phyloP scores from a whole-genome alignment of 2,329 filamentous ascomycete species.

The Neofusicoccum kwambonambiense region DNA sequence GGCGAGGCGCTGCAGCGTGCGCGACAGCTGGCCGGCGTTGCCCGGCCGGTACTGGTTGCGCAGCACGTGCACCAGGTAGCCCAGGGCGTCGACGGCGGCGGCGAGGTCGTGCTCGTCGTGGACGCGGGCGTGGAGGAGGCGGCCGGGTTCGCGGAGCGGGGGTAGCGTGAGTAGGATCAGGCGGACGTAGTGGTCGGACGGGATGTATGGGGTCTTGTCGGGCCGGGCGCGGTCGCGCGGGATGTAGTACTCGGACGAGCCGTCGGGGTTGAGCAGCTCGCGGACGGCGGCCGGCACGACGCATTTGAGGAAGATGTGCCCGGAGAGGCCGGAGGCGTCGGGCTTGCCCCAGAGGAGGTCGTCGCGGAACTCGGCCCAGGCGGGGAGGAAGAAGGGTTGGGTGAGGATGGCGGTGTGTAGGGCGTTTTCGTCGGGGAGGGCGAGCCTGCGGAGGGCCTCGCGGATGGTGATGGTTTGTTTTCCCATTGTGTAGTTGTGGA shows the following conservation, averaged over 20 bases:
- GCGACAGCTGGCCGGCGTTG: not conserved
- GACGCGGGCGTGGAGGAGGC: not conserved
- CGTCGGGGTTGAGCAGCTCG: not conserved
- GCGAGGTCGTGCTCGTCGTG: not conserved
- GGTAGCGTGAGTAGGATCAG: not conserved
- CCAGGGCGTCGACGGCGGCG: not conserved
- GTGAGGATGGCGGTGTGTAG: not conserved
- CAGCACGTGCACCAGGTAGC: not conserved
- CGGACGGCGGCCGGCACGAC: not conserved
- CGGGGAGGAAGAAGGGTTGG: not conserved
- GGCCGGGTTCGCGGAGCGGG: not conserved
- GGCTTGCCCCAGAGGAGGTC: not conserved
- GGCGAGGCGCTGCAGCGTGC: not conserved
- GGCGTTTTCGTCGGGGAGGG: not conserved
- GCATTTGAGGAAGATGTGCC: not conserved
- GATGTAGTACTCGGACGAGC: too few species aligned
- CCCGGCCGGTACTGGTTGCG: not conserved
- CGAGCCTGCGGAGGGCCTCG: too few species aligned
- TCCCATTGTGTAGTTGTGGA: too few species aligned
- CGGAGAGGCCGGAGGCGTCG: not conserved
- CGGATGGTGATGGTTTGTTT: too few species aligned
- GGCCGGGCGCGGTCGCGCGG: not conserved
- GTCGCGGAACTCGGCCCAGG: conserved; percentile 2
- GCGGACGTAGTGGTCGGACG: not conserved
- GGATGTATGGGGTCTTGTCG: not conserved